Evolutionary conservation across 2,329 filamentous ascomycete species (phyloP).

Genomic region (Hawksworthiomyces lignivorus): DNA sequence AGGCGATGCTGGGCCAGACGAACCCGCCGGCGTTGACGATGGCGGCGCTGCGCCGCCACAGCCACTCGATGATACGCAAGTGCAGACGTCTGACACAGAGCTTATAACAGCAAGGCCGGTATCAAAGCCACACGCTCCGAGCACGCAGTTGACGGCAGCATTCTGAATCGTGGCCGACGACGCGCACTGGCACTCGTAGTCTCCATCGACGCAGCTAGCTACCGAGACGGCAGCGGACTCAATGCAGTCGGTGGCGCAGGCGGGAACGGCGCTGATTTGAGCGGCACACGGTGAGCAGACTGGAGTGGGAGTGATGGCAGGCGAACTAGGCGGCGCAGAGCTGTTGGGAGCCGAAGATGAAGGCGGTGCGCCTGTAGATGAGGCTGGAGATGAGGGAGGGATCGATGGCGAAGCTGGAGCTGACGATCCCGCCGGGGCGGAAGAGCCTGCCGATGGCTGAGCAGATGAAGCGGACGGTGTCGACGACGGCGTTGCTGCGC

Average conservation of each 20-base stretch:
- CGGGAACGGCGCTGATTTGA: background rate
- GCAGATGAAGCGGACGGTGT: no score
- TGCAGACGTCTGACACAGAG: background rate
- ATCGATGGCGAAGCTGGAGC: no score
- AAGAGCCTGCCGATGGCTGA: no score
- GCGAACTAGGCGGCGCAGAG: no score
- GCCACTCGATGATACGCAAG: background rate
- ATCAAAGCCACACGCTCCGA: background rate
- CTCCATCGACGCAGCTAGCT: background rate
- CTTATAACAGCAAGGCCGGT: background rate
- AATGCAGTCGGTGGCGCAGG: background rate
- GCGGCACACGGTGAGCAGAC: background rate
- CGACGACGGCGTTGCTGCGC: no score
- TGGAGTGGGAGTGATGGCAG: background rate
- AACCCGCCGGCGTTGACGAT: no score
- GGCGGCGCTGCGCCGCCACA: background rate
- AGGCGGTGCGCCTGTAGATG: background rate
- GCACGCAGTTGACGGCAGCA: background rate
- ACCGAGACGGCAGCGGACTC: background rate
- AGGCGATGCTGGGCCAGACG: no score
- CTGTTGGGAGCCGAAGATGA: background rate
- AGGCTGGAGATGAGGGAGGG: background rate
- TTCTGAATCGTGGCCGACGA: background rate
- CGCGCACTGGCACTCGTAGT: background rate
- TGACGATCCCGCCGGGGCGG: no score